Percentiles rank a stretch among this genome's conserved stretches.
Conservation (phyloP, 2,329 filamentous ascomycete genomes). For the Leptosphaerulina australis region DNA sequence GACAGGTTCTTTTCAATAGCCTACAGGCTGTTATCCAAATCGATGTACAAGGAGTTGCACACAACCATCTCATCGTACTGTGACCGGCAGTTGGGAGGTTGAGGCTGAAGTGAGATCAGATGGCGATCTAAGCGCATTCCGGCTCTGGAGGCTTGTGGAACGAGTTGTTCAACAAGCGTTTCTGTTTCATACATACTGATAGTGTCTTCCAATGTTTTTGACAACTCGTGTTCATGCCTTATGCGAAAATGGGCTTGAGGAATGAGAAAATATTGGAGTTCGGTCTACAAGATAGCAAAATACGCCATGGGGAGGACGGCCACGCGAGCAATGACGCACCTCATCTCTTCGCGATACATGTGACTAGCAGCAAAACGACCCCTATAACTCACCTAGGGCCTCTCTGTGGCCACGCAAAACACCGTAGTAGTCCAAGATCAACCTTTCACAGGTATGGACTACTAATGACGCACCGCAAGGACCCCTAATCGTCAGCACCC, state of each 20-base stretch:
- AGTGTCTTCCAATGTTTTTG: not conserved
- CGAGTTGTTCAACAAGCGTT: constrained; percentile 4
- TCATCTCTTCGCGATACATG: constrained; percentile 11
- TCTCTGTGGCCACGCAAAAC: constrained; percentile 13
- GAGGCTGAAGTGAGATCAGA: not conserved
- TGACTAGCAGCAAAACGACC: constrained; percentile 17
- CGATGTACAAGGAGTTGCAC: not conserved
- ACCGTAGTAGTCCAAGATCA: constrained; percentile 1
- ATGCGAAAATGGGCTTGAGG: not conserved
- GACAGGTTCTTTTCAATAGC: no score
- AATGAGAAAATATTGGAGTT: not conserved
- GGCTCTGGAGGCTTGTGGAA: not conserved
- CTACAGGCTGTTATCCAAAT: not conserved
- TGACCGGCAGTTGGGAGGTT: not conserved
- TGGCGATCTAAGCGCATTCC: constrained; percentile 1
- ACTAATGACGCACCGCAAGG: constrained; percentile 19
- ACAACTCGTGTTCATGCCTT: not conserved
- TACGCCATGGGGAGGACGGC: constrained; percentile 7
- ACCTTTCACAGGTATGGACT: constrained; percentile 5
- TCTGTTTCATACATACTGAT: not conserved
- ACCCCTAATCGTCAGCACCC: constrained; percentile 10
- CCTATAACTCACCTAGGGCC: constrained; percentile 6
- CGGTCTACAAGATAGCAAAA: not conserved
- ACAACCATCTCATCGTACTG: no score
- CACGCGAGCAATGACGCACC: constrained; percentile 21